Base-by-base conservation (phyloP, 2,329 filamentous ascomycete species). In the Drechslerella dactyloides region DNA sequence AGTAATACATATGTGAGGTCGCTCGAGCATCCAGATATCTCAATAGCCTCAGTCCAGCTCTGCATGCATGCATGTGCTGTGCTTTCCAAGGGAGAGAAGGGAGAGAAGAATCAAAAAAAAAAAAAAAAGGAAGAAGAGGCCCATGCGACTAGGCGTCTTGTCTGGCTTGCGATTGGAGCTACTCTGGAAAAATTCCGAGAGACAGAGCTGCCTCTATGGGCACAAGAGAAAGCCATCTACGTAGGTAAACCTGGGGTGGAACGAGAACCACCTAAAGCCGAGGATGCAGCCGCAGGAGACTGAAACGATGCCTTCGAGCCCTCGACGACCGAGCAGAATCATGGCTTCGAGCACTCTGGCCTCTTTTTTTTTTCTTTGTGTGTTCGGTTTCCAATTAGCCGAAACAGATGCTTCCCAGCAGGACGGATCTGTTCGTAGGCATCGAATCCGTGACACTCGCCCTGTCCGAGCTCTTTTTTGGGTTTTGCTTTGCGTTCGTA, bases 111-210 rank as follows among this genome's bases (percentile, higher is more conserved):
- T 7, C 21, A 27, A 68, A 37, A 23, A 46, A 58, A 30, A 58
- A 68, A 69, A 48, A 37, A 64, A 64, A 54, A 51, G 48, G 40
- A 50, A 48, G 11, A 33, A 19, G 51, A 63, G 54, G 68, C 53
- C 50, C 46, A 55, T 15, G 24, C 53, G 53, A 37, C 48, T 51
- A 53, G 44, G n/a, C n/a, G n/a, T n/a, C n/a, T n/a, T n/a, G n/a
- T n/a, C 27, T 8, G 11, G 50, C 19, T 8, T 53, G n/a, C 50
- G 23, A 24, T 30, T 33, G 27, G 27, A 4, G 66, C 63, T 70
- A 56, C 54, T 58, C 61, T 33, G 27, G 27, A 4, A 33, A 33
- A 33, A 33, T 33, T 8, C 27, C 27, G 27, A 33, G 27, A 33
- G 27, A 33, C 27, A 33, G 27, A 33, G 27, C 27, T 33, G 27